phyloP scores from a whole-genome alignment of 2,329 filamentous ascomycete genomes.

The Pseudocercospora crystallina region DNA sequence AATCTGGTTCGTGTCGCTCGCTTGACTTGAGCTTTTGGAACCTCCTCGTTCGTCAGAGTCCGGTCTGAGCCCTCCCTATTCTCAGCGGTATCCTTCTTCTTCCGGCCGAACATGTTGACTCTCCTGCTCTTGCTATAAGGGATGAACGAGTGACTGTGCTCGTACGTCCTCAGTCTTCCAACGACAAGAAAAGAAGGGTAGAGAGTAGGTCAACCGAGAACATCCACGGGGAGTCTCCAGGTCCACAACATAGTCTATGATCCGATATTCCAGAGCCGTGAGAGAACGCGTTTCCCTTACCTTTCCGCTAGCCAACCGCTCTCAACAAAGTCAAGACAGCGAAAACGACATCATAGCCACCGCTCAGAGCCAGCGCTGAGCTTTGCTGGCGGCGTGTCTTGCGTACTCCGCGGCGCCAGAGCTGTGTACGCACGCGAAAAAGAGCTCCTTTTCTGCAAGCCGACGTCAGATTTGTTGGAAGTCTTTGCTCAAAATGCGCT shows the following conservation, averaged over 20 bases:
- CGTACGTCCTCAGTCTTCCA: too few relatives aligned
- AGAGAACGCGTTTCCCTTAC: too few relatives aligned
- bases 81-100: conserved; percentile 17
- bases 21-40: conserved; percentile 43
- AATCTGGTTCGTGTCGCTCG: conserved; percentile 54
- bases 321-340: not conserved
- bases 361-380: not conserved
- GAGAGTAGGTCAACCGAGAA: too few relatives aligned
- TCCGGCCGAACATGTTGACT: conserved; percentile 34
- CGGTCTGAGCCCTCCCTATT: conserved; percentile 23
- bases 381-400: not conserved
- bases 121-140: not conserved
- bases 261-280: too few relatives aligned
- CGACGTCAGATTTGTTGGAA: conserved; percentile 5
- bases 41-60: conserved; percentile 31
- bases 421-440: conserved; percentile 5
- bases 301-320: conserved; percentile 1
- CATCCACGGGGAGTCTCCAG: too few relatives aligned
- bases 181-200: too few relatives aligned
- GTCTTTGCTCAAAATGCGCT: too few relatives aligned
- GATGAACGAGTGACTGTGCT: too few relatives aligned
- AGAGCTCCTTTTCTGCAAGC: conserved; percentile 1
- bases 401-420: conserved; percentile 4
- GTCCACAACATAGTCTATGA: too few relatives aligned
- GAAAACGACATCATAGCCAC: conserved; percentile 2